Evolutionary conservation across 176 grass and related monocot species (phyloP).

Genomic region (Tillandsia fasciculata): DNA sequence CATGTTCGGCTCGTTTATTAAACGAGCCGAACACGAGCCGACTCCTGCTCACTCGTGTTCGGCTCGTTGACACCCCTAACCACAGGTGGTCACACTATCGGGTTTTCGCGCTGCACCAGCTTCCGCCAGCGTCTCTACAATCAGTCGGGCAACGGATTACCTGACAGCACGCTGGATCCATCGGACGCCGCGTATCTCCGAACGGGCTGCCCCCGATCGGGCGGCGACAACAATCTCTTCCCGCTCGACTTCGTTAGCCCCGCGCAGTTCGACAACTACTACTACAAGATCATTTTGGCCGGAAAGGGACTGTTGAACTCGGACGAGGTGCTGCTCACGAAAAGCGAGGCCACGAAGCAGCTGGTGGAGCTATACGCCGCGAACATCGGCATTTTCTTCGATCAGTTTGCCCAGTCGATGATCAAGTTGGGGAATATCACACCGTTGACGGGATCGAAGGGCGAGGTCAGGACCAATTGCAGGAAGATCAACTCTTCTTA

Average conservation of each 20-base stretch:
- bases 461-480: conserved; percentile 87
- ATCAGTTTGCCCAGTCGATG: conserved; percentile 83
- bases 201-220: conserved; percentile 54
- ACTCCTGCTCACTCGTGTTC: too few species aligned
- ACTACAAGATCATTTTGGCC: conserved; percentile 64
- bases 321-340: conserved; percentile 61
- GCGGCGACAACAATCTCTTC: conserved; percentile 82
- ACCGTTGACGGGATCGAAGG: conserved; percentile 45
- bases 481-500: conserved; percentile 55
- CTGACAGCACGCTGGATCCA: conserved; percentile 49
- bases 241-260: conserved; percentile 47
- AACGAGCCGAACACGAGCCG: too few species aligned
- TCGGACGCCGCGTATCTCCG: conserved; percentile 39
- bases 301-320: conserved; percentile 80
- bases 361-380: conserved; percentile 64
- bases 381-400: conserved; percentile 58
- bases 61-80: too few species aligned
- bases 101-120: conserved; percentile 62
- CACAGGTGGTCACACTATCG: conserved; percentile 79
- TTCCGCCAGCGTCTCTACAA: conserved; percentile 95
- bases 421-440: conserved; percentile 85
- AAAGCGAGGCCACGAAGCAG: conserved; percentile 38
- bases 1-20: too few species aligned
- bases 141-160: conserved; percentile 54
- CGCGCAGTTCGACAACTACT: conserved; percentile 73